Base-by-base conservation (phyloP, 768 basidiomycete genomes). In the Coprinopsis strossmayeri region DNA sequence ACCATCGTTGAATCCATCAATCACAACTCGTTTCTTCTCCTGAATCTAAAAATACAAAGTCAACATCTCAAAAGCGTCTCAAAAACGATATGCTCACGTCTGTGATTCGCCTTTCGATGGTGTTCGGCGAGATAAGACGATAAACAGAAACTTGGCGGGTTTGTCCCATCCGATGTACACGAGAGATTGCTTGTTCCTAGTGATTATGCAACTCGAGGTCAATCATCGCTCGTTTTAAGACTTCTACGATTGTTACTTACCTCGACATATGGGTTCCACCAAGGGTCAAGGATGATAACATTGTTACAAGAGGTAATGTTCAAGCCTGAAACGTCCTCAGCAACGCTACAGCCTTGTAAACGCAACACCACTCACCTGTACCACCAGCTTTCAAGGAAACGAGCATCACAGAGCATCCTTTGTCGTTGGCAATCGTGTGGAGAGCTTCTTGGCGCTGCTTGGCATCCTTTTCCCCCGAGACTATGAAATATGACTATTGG, bases 241-340 rank as follows among this genome's bases (percentile, higher is more conserved):
- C n/a, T n/a, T n/a, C n/a, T n/a, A n/a, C n/a, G n/a, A n/a, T n/a
- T n/a, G n/a, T 15, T 38, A 38, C 37, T 10, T 26, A 57, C 60
- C 32, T 61, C 60, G 7, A 52, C 46, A 32, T 41, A 59, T 7
- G 60, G 60, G 27, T 61, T 61, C 60, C 57, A 61, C 60, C 60
- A 61, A 2, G 57, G 57, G 20, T 59, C 60, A 30, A 59, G 27
- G 21, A 61, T 44, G n/a, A 61, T 61, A 21, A 59, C 52, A 40
- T 48, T 55, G 46, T 59, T 58, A 41, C 56, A 57, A 17, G 55
- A 40, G 11, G 53, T 48, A 23, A 48, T 48, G 37, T 48, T 48
- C 15, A 48, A 17, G n/a, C 47, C 47, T 40, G 32, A 21, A 20
- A 43, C 24, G 4, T 24, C 30, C 9, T 32, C 30, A 32, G 30